Base-by-base conservation (phyloP, 1,139 yeast genomes). In the Pichia sp. region DNA sequence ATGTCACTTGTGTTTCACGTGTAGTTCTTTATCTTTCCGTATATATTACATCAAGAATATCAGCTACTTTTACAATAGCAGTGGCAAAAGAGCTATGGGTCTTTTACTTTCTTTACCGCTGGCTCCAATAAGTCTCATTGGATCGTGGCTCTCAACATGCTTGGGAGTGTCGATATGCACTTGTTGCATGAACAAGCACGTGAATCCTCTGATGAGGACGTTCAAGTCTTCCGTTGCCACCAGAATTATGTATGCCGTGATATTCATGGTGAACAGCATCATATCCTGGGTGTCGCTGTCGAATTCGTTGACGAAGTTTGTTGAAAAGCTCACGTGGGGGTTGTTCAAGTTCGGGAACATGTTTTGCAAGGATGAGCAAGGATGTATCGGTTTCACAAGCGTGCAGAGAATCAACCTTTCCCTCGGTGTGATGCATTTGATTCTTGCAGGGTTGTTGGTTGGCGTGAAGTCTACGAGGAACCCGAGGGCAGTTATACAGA, bases 401-500 rank as follows among this genome's bases (percentile, higher is more conserved):
- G 98, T 93, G 10, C 95, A 93, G 67, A 76, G 98, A 56, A 78
- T 95, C 63, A 91, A 90, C 71, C 87, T 91, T 69, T 95, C 98
- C 2, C 75, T 93, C 24, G 99, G 96, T 1, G 54, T 84, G 53
- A 73, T 91, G 59, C 99, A 95, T 72, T 66, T 92, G 47, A 63
- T 84, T 1, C 73, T 93, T 55, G 96, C 95, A 0, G 73, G 75
- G 1, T 67, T 87, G 48, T 74, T 93, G 52, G 68, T 87, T 9
- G 89, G 89, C 50, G 95, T 90, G 12, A 84, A 81, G 62, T 85
- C 95, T 1, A 86, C 96, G 1, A 73, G 81, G 45, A 86, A 91
- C 65, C 90, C 95, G 24, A 77, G 97, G 48, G 87, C 96, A 0
- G 81, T 79, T 27, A 78, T 93, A 46, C 99, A 93, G 67, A 93